Percentiles rank a stretch among this genome's conserved stretches.
Conservation (phyloP, 495 filamentous ascomycete genomes). For the Aspergillus avenaceus region DNA sequence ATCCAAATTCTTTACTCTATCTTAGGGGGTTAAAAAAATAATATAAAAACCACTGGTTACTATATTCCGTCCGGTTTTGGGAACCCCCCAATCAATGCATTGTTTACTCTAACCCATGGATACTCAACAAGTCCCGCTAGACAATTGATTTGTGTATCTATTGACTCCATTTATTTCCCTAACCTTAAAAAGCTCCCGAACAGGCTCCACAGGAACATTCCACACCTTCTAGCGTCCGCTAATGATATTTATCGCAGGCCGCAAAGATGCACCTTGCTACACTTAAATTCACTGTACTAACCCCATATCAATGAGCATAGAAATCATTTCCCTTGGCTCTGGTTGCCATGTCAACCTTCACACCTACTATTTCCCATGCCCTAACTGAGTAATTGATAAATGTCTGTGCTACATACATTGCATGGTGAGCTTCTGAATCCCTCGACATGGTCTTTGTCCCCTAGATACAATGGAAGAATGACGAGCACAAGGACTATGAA, state of each 20-base stretch:
- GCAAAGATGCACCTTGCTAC: too few relatives aligned
- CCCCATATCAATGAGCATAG: too few relatives aligned
- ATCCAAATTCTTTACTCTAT: too few relatives aligned
- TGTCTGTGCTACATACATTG: background rate
- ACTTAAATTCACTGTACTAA: too few relatives aligned
- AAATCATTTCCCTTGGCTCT: background rate
- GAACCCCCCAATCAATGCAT: too few relatives aligned
- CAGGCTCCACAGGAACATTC: conserved; percentile 1
- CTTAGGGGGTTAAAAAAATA: too few relatives aligned
- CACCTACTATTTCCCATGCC: background rate
- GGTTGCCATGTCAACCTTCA: background rate
- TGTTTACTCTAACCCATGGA: too few relatives aligned
- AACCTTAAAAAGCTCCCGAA: background rate
- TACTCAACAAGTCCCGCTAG: too few relatives aligned
- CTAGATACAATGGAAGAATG: background rate
- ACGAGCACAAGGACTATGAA: background rate
- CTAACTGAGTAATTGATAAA: background rate
- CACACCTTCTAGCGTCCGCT: background rate
- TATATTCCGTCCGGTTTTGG: too few relatives aligned
- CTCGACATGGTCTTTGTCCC: background rate
- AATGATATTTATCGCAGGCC: background rate
- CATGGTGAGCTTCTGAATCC: background rate
- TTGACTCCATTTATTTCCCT: background rate
- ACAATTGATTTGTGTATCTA: background rate
- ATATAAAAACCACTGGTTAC: too few relatives aligned